Percentiles rank a stretch among this genome's conserved stretches.
Evolutionary conservation across 2,329 filamentous ascomycete genomes (phyloP).

Genomic region (Sclerotinia nivalis): DNA sequence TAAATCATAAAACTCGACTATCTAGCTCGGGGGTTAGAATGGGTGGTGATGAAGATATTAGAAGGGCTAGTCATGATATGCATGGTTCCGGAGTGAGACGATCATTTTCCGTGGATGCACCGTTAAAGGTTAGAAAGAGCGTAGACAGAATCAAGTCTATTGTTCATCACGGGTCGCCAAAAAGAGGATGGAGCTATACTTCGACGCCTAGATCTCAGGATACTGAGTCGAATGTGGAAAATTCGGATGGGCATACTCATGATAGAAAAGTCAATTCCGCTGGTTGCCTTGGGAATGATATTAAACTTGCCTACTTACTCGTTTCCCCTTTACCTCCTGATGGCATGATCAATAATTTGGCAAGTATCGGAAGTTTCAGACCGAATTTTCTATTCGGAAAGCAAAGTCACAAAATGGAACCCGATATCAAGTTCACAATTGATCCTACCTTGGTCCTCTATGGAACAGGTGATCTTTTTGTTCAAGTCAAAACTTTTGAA

Average conservation of each 20-base stretch:
- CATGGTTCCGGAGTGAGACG: conserved; percentile 25
- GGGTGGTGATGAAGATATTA: conserved; percentile 41
- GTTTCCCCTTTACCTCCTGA: conserved; percentile 62
- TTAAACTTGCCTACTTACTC: conserved; percentile 58
- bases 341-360: conserved; percentile 59
- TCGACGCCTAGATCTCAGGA: background rate
- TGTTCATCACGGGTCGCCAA: conserved; percentile 26
- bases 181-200: background rate
- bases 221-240: background rate
- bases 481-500: conserved; percentile 62
- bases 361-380: conserved; percentile 51
- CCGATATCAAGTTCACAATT: conserved; percentile 56
- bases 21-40: conserved; percentile 35
- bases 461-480: conserved; percentile 74
- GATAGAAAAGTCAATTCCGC: background rate
- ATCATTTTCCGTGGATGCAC: conserved; percentile 40
- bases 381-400: conserved; percentile 31
- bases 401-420: conserved; percentile 36
- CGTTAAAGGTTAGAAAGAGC: conserved; percentile 44
- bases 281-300: conserved; percentile 28
- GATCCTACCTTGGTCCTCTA: conserved; percentile 70
- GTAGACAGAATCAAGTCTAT: conserved; percentile 44
- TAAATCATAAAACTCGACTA: conserved; percentile 30
- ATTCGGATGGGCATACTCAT: background rate
- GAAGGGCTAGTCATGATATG: conserved; percentile 44